Conservation (phyloP, 2,329 filamentous ascomycete genomes). For the Eutypella sp. region DNA sequence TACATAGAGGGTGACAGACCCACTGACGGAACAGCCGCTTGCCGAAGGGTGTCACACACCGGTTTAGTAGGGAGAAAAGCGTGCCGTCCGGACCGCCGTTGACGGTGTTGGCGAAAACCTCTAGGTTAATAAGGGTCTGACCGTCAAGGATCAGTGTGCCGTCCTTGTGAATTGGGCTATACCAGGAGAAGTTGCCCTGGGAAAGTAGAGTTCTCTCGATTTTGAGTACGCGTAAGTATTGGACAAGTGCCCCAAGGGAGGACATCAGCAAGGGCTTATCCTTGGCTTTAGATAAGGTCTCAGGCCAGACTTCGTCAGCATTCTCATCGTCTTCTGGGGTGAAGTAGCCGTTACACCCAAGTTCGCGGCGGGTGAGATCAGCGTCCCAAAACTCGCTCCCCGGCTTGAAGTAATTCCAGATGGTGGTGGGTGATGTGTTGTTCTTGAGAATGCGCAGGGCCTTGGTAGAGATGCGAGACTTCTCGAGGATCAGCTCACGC, state of each 20-base stretch:
- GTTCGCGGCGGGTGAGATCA: slow-evolving; percentile 74
- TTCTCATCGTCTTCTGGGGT: slow-evolving; percentile 45
- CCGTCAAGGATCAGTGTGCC: slow-evolving; percentile 90
- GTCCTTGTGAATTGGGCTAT: slow-evolving; percentile 86
- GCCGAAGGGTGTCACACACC: slow-evolving; percentile 93
- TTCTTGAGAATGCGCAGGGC: slow-evolving; percentile 92
- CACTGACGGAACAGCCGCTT: slow-evolving; percentile 95
- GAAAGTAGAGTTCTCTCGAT: slow-evolving; percentile 83
- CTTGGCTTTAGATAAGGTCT: slow-evolving; percentile 63
- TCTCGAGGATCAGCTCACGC: slow-evolving; percentile 84
- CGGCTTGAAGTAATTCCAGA: slow-evolving; percentile 91
- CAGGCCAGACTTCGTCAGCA: slow-evolving; percentile 67
- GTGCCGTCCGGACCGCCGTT: slow-evolving; percentile 84
- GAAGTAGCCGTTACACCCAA: slow-evolving; percentile 79
- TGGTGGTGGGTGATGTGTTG: slow-evolving; percentile 84
- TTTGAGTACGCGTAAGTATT: slow-evolving; percentile 82
- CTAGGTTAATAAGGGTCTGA: slow-evolving; percentile 95
- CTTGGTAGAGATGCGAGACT: slow-evolving; percentile 79
- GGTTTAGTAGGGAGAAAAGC: slow-evolving; percentile 83
- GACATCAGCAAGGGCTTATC: slow-evolving; percentile 85
- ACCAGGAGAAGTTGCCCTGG: slow-evolving; percentile 85
- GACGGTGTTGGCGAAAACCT: slow-evolving; percentile 89
- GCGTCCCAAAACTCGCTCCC: slow-evolving; percentile 87
- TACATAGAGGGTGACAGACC: slow-evolving; percentile 92
- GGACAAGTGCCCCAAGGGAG: slow-evolving; percentile 80